A percentile compares a stretch with the other conserved stretches of the same genome.
These are phyloP conservation scores for Arachis monticola DNA, from an alignment of 331 rosid genomes.

Conservation along the genomic window DNA sequence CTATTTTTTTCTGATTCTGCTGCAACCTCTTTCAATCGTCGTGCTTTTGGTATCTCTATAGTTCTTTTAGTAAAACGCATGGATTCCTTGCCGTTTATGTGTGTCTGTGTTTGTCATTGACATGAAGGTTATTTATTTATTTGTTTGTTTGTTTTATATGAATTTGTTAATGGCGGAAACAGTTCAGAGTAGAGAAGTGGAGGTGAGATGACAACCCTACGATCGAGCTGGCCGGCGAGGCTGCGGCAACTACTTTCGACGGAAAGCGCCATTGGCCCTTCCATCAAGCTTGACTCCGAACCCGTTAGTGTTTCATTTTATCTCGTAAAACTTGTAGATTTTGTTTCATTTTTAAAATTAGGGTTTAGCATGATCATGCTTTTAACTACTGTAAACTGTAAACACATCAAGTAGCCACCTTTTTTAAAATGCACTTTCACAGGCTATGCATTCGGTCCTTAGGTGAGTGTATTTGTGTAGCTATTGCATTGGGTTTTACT, in stretches of 20 bases:
- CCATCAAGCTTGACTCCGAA: conserved; percentile 76
- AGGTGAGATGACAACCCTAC: conserved; percentile 72
- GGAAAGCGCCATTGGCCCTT: conserved; percentile 80
- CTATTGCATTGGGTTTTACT: not conserved
- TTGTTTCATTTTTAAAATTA: conserved; percentile 15
- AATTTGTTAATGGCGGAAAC: conserved; percentile 42
- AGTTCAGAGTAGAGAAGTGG: conserved; percentile 65
- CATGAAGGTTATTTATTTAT: not conserved
- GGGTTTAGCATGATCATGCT: conserved; percentile 40
- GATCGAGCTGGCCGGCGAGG: conserved; percentile 92
- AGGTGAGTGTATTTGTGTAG: not conserved
- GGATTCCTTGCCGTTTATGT: conserved; percentile 34
- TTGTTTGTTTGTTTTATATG: not conserved
- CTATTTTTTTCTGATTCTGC: conserved; percentile 17
- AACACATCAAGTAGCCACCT: conserved; percentile 12
- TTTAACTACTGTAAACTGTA: conserved; percentile 13
- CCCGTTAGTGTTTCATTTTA: conserved; percentile 56
- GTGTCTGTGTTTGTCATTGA: not conserved
- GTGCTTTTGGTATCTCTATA: conserved; percentile 21
- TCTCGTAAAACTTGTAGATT: not conserved
- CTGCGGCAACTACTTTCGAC: conserved; percentile 82
- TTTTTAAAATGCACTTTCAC: conserved; percentile 2
- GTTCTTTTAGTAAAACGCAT: conserved; percentile 10
- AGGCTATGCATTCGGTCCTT: not conserved
- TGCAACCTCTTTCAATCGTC: conserved; percentile 1